Conservation (phyloP, 2,329 filamentous ascomycete genomes). For the Ophiostoma quercus region DNA sequence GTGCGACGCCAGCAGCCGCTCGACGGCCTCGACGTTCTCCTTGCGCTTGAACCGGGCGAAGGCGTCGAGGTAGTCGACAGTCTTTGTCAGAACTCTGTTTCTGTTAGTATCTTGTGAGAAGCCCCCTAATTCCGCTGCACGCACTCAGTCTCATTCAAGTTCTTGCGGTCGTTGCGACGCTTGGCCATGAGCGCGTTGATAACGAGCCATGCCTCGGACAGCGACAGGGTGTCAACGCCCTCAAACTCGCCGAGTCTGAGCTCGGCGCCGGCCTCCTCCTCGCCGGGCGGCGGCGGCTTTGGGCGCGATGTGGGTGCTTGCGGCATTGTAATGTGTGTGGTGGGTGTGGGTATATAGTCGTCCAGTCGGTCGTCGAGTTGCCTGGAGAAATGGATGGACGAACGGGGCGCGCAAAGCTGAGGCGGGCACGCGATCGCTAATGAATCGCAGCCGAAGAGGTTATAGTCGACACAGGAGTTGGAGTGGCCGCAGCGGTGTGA, state of each 20-base stretch:
- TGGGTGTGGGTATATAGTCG: neutral
- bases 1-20: conserved; percentile 74
- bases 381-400: too few relatives aligned
- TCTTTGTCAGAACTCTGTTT: conserved; percentile 71
- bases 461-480: neutral
- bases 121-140: neutral
- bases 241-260: conserved; percentile 92
- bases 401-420: neutral
- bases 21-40: conserved; percentile 91
- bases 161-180: conserved; percentile 71
- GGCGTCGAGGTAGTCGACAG: conserved; percentile 84
- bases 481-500: neutral
- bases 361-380: too few relatives aligned
- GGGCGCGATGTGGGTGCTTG: conserved; percentile 55
- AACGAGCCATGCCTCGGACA: conserved; percentile 86
- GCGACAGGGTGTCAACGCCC: conserved; percentile 81
- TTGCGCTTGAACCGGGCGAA: conserved; percentile 96
- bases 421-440: neutral
- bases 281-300: conserved; percentile 65
- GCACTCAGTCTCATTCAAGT: conserved; percentile 79
- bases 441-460: neutral
- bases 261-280: conserved; percentile 78
- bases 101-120: neutral
- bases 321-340: conserved; percentile 34
- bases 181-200: conserved; percentile 84